These are phyloP conservation scores for Galium porrigens DNA, from an alignment of 305 asterid species.

Conservation along the genomic window DNA sequence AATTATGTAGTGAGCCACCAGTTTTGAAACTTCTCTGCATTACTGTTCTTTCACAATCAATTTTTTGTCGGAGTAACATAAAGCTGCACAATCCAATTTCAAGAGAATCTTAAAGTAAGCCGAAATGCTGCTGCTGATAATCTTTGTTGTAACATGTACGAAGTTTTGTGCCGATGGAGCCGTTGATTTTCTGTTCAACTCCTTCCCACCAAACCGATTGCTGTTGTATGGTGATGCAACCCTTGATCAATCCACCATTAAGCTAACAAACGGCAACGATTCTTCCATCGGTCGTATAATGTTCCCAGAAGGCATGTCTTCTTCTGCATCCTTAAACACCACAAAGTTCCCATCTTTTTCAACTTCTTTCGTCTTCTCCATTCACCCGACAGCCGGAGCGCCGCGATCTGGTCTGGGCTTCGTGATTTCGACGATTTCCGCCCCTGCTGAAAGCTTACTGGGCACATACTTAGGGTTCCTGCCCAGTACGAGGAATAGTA, in stretches of 20 bases:
- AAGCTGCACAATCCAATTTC: background rate
- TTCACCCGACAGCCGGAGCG: background rate
- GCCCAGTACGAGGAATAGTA: no score
- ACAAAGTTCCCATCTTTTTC: slow-evolving; percentile 4
- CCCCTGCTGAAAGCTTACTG: background rate
- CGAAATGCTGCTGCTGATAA: background rate
- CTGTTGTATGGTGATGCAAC: slow-evolving; percentile 2
- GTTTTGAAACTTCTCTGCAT: background rate
- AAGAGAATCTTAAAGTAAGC: background rate
- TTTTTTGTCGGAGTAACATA: background rate
- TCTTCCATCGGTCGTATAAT: slow-evolving; percentile 1
- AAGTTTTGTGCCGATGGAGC: background rate
- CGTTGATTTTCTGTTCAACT: slow-evolving; percentile 1
- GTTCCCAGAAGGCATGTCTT: background rate
- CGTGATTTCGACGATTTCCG: background rate
- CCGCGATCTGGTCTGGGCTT: slow-evolving; percentile 1
- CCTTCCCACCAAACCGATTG: background rate
- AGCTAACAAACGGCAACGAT: background rate
- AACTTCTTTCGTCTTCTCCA: slow-evolving; percentile 12
- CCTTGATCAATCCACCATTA: slow-evolving; percentile 3
- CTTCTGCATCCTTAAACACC: background rate
- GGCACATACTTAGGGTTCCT: background rate
- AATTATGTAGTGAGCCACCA: background rate
- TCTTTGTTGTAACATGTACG: background rate
- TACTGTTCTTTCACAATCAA: no score